Evolutionary conservation across 2,329 filamentous ascomycete genomes (phyloP).

Genomic region (Mycosphaerella arachidis): DNA sequence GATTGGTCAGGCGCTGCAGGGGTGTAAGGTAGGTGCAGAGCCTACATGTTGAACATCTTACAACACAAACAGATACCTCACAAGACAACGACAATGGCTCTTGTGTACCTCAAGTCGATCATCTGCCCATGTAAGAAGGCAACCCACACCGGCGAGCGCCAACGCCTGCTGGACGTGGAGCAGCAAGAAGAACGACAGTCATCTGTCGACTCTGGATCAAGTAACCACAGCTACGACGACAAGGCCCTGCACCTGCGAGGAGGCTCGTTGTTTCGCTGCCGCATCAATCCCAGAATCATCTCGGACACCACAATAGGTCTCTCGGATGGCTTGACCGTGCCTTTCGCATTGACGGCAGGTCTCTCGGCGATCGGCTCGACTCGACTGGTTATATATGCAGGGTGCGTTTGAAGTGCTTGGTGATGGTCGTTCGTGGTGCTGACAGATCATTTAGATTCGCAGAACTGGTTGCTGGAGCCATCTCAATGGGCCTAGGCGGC

Average conservation of each 20-base stretch:
- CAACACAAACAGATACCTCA: background rate
- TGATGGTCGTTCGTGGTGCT: background rate
- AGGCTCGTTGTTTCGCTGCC: slow-evolving; percentile 4
- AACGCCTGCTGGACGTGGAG: slow-evolving; percentile 7
- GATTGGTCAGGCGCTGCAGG: background rate
- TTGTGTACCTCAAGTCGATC: slow-evolving; percentile 4
- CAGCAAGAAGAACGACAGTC: slow-evolving; percentile 3
- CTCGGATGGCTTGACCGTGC: slow-evolving; percentile 42
- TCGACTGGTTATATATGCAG: slow-evolving; percentile 38
- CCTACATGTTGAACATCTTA: too few relatives aligned
- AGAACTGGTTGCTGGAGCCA: slow-evolving; percentile 39
- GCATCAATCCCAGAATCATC: slow-evolving; percentile 38
- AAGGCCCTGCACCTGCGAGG: background rate
- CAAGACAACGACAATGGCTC: slow-evolving; percentile 2
- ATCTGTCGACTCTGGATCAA: slow-evolving; percentile 3
- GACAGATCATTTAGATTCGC: slow-evolving; percentile 26
- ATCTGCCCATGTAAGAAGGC: background rate
- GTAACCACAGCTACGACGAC: slow-evolving; percentile 2
- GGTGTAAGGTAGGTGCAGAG: background rate
- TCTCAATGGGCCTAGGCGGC: slow-evolving; percentile 42
- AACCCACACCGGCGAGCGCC: background rate
- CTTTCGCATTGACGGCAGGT: slow-evolving; percentile 42
- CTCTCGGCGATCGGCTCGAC: slow-evolving; percentile 38
- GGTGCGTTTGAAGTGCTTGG: slow-evolving; percentile 11
- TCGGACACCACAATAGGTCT: slow-evolving; percentile 43